Evolutionary conservation across 495 filamentous ascomycete genomes (phyloP), one percentile per base, ranked within the genome.

Genomic region (Thermothielavioides terrestris): DNA sequence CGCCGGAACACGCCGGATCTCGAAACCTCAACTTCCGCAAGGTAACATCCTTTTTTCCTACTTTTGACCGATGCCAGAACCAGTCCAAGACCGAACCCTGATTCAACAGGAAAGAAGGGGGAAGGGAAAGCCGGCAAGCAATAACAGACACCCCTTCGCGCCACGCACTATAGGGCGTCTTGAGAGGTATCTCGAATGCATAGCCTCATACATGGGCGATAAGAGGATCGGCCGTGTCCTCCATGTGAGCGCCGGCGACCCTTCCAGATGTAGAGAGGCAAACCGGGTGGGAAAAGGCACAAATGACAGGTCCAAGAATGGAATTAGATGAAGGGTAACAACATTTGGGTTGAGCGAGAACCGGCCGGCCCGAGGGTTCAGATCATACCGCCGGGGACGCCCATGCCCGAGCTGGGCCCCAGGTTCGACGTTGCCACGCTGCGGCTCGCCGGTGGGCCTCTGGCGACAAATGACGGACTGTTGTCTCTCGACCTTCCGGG

Each of bases 371-470:
- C n/a, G n/a, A n/a, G n/a, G n/a, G n/a, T n/a, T 57, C 49, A 74
- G 48, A 76, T 69, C 71, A 76, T 71, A 23, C 73, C 73, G 5
- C 69, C 70, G 0, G 71, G 71, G 22, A 66, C 20, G 2, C 57
- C 59, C 52, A 61, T 61, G 21, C 60, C 57, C 55, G 61, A 30
- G n/a, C n/a, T n/a, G n/a, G n/a, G n/a, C n/a, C 48, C 54, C 44
- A 54, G 49, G n/a, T 22, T 35, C 12, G 37, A 20, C 18, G 27
- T 35, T 23, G 23, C 40, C 26, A 17, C 67, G 27, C 27, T n/a
- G 10, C 42, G 42, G 20, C 42, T 62, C 26, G 63, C 57, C 10
- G 64, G 61, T 4, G 66, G 62, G 5, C 63, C 62, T 11, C 55
- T 59, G 38, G 50, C 56, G 8, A 60, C 27, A 20, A 52, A 65